These are phyloP conservation scores for Phytophthora hybrid DNA, from an alignment of 352 stramenopile genomes.

Conservation along the genomic window DNA sequence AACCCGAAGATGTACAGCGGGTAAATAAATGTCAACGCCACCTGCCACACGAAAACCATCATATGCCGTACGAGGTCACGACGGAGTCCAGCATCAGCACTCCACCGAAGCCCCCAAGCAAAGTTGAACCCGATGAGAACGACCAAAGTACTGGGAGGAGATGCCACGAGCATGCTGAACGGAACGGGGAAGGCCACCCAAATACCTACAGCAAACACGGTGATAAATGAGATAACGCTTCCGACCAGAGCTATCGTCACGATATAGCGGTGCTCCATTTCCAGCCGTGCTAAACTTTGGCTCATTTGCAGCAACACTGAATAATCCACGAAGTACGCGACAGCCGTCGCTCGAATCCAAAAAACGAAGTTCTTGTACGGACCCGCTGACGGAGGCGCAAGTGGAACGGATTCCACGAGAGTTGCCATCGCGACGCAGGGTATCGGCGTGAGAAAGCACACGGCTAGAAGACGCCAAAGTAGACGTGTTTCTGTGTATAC, in stretches of 20 bases:
- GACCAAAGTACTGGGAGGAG: neutral
- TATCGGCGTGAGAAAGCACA: neutral
- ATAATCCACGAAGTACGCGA: constrained; percentile 4
- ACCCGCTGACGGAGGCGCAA: neutral
- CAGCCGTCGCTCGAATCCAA: neutral
- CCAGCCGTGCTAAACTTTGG: neutral
- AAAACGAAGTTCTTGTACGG: constrained; percentile 1
- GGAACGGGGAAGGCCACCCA: neutral
- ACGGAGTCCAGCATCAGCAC: neutral
- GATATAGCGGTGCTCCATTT: neutral
- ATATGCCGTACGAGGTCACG: neutral
- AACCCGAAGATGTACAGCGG: neutral
- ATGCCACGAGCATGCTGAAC: constrained; percentile 7
- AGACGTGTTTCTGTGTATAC: neutral
- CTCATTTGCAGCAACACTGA: neutral
- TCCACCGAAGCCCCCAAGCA: neutral
- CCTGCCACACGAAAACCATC: neutral
- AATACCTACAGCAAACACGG: neutral
- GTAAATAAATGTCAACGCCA: neutral
- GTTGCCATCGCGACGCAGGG: neutral
- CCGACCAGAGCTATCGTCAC: neutral
- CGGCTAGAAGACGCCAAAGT: neutral
- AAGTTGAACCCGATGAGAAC: neutral
- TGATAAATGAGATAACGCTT: neutral
- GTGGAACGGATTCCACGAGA: neutral